Conservation (phyloP, 441 rosid species). For the Erodium trifolium region DNA sequence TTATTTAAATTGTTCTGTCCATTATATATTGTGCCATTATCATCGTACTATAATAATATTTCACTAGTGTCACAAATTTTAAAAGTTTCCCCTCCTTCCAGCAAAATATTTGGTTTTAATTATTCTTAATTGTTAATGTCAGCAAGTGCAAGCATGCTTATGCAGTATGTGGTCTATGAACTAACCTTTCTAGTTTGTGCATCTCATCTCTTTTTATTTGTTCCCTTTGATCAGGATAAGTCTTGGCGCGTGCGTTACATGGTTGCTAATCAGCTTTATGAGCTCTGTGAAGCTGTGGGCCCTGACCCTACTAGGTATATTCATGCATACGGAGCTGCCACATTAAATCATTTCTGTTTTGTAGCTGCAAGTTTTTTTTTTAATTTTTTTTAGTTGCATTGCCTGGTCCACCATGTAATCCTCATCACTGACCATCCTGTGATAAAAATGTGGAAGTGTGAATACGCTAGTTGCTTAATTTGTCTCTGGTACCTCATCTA, state of each 20-base stretch:
- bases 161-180: too few species aligned
- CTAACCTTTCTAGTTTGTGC: not conserved
- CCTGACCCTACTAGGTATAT: conserved; percentile 84
- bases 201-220: not conserved
- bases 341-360: not conserved
- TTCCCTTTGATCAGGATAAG: conserved; percentile 52
- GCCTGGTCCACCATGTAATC: not conserved
- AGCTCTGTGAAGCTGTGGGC: conserved; percentile 93
- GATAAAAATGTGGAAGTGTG: not conserved
- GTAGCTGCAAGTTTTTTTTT: too few species aligned
- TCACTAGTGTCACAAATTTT: too few species aligned
- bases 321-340: not conserved
- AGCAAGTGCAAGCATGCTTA: too few species aligned
- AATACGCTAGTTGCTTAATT: not conserved
- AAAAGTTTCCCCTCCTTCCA: too few species aligned
- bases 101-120: too few species aligned
- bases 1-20: too few species aligned
- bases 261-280: conserved; percentile 96
- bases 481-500: not conserved
- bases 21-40: too few species aligned
- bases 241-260: conserved; percentile 99
- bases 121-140: too few species aligned
- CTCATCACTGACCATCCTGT: too few species aligned
- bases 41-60: too few species aligned
- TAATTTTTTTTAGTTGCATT: not conserved